A percentile compares a stretch with the other conserved stretches of the same genome.
Evolutionary conservation across 371 early-diverging fungal species (phyloP).

Genomic region (Apophysomyces variabilis): DNA sequence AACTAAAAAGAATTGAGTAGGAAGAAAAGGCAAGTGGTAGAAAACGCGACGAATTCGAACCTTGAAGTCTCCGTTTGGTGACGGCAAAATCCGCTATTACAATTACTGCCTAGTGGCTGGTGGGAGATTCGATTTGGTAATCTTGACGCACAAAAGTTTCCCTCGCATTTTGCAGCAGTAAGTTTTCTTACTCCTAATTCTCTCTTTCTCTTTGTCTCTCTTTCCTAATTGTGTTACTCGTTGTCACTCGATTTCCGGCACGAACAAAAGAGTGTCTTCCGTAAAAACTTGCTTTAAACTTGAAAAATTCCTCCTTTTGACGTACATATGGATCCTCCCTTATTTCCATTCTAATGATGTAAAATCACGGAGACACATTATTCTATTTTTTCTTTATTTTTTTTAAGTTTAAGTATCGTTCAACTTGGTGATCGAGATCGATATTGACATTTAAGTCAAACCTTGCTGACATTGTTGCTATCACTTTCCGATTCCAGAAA

Average conservation of each 20-base stretch:
- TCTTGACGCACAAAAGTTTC: neutral
- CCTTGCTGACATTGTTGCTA: neutral
- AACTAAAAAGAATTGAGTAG: neutral
- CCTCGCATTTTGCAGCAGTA: neutral
- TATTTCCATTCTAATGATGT: conserved; percentile 5
- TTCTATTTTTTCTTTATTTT: too few species aligned
- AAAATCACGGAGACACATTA: conserved; percentile 1
- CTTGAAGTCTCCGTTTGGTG: neutral
- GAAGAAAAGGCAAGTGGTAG: neutral
- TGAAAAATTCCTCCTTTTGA: conserved; percentile 6
- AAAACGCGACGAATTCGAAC: conserved; percentile 8
- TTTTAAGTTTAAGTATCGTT: neutral
- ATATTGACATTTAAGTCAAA: conserved; percentile 7
- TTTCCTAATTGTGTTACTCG: neutral
- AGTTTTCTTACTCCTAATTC: neutral
- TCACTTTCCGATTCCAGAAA: neutral
- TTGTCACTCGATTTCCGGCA: conserved; percentile 5
- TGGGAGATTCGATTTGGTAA: neutral
- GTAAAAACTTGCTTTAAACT: neutral
- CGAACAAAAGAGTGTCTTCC: conserved; percentile 10
- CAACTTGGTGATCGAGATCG: conserved; percentile 4
- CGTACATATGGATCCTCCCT: conserved; percentile 3
- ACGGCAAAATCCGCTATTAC: neutral
- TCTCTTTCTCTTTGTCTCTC: neutral
- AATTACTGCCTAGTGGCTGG: conserved; percentile 1